Evolutionary conservation across 805 yeast species (phyloP).

Genomic region (Lipomyces kockii): DNA sequence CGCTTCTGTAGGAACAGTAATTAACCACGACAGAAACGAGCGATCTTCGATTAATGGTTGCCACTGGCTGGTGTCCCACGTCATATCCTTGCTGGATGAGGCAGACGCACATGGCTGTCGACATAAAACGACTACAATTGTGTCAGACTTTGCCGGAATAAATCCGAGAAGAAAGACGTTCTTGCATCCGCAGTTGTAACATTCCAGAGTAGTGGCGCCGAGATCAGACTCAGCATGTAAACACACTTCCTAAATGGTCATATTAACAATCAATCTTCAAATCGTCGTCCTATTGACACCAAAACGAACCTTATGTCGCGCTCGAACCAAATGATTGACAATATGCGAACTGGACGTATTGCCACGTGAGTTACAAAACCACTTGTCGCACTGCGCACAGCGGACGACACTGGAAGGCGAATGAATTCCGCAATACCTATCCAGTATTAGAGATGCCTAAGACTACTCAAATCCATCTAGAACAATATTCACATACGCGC

Average conservation of each 20-base stretch:
- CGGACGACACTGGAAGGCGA: slow-evolving; percentile 68
- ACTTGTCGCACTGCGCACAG: slow-evolving; percentile 75
- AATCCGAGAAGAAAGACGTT: slow-evolving; percentile 84
- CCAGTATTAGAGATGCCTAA: neutral
- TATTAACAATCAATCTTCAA: neutral
- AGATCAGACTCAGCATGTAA: slow-evolving; percentile 80
- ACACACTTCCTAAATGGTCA: slow-evolving; percentile 51
- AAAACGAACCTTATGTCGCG: slow-evolving; percentile 63
- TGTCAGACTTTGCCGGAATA: slow-evolving; percentile 83
- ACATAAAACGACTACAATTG: slow-evolving; percentile 84
- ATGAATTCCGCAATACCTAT: slow-evolving; percentile 72
- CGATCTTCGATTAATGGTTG: slow-evolving; percentile 81
- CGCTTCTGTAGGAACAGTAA: slow-evolving; percentile 68
- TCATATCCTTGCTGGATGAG: slow-evolving; percentile 63
- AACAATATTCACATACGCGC: slow-evolving; percentile 45
- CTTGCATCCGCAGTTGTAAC: slow-evolving; percentile 85
- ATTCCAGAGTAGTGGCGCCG: slow-evolving; percentile 86
- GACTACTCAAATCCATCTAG: neutral
- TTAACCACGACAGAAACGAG: slow-evolving; percentile 81
- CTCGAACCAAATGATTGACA: slow-evolving; percentile 78
- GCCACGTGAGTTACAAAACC: slow-evolving; percentile 86
- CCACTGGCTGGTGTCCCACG: slow-evolving; percentile 92
- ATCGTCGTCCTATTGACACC: neutral
- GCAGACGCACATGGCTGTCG: slow-evolving; percentile 72
- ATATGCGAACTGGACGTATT: slow-evolving; percentile 73